Percentiles rank a stretch among this genome's conserved stretches.
phyloP scores from a whole-genome alignment of 306 rosid species.

The Adenanthera pavonina region DNA sequence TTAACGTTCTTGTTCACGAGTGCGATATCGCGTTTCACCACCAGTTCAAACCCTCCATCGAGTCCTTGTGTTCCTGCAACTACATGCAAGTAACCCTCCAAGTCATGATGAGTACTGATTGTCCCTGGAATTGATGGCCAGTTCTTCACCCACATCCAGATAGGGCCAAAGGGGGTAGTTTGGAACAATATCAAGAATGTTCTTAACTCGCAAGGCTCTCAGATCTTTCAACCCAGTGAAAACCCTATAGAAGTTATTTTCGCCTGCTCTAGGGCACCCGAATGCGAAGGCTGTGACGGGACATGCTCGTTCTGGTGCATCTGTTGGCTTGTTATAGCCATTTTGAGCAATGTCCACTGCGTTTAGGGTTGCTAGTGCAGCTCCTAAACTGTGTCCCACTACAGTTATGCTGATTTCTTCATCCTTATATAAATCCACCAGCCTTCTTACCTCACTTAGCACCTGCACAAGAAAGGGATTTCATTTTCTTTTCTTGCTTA shows the following conservation, averaged over 20 bases:
- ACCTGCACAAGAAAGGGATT: slow-evolving; percentile 47
- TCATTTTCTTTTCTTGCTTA: too few relatives aligned
- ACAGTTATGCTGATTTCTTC: slow-evolving; percentile 76
- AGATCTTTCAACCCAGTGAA: slow-evolving; percentile 43
- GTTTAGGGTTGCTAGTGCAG: slow-evolving; percentile 66
- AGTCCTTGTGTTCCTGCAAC: slow-evolving; percentile 74
- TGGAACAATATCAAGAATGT: slow-evolving; percentile 60
- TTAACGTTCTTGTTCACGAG: slow-evolving; percentile 53
- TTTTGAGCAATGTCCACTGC: slow-evolving; percentile 64
- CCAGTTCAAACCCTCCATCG: slow-evolving; percentile 57
- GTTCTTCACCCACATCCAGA: slow-evolving; percentile 62
- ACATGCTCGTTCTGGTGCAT: slow-evolving; percentile 44
- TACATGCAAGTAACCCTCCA: slow-evolving; percentile 79
- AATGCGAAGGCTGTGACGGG: slow-evolving; percentile 66
- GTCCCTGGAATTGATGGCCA: slow-evolving; percentile 48
- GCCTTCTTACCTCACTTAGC: slow-evolving; percentile 54
- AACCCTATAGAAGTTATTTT: slow-evolving; percentile 41
- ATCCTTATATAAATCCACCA: slow-evolving; percentile 55
- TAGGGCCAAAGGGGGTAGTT: slow-evolving; percentile 39
- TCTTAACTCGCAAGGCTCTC: slow-evolving; percentile 49
- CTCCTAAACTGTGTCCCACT: slow-evolving; percentile 82
- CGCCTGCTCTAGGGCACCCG: slow-evolving; percentile 68
- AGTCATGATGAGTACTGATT: slow-evolving; percentile 49
- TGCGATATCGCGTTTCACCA: slow-evolving; percentile 61
- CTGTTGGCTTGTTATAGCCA: slow-evolving; percentile 47